These are phyloP conservation scores for Soucietia sequanensis DNA, from an alignment of 805 yeast genomes.

Conservation along the genomic window DNA sequence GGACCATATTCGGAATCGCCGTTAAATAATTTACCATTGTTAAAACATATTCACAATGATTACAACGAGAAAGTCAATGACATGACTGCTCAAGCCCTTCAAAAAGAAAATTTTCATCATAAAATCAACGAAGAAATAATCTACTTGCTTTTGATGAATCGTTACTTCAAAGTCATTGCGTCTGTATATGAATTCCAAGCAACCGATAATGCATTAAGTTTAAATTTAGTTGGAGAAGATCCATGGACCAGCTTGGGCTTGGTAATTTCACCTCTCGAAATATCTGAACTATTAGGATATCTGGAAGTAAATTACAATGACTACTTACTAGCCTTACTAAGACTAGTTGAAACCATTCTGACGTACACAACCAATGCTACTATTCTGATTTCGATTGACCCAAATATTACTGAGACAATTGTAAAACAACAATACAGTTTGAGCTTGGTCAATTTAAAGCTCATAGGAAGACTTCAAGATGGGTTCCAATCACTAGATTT, in stretches of 20 bases:
- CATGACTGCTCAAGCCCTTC: constrained; percentile 4
- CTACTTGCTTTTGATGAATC: constrained; percentile 13
- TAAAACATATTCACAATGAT: too few relatives aligned
- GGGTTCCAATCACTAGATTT: constrained; percentile 29
- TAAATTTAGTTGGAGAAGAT: neutral
- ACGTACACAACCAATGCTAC: constrained; percentile 24
- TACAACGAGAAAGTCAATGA: neutral
- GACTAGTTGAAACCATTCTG: constrained; percentile 19
- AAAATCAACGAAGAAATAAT: constrained; percentile 20
- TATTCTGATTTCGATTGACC: constrained; percentile 16
- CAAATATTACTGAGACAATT: constrained; percentile 1
- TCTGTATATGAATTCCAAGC: constrained; percentile 4
- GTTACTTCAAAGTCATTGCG: constrained; percentile 17
- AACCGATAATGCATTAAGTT: neutral
- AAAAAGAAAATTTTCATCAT: constrained; percentile 15
- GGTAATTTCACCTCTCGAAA: constrained; percentile 17
- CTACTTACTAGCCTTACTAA: constrained; percentile 21
- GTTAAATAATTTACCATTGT: too few relatives aligned
- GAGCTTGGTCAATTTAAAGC: constrained; percentile 18
- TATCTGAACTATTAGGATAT: constrained; percentile 7
- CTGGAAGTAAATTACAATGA: constrained; percentile 15
- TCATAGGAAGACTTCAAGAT: constrained; percentile 20
- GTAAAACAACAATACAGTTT: constrained; percentile 14
- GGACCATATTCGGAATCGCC: too few relatives aligned
- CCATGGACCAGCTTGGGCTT: too few relatives aligned